Conservation (phyloP, 2,329 filamentous ascomycete genomes). For the Fusarium sterilihyphosum region DNA sequence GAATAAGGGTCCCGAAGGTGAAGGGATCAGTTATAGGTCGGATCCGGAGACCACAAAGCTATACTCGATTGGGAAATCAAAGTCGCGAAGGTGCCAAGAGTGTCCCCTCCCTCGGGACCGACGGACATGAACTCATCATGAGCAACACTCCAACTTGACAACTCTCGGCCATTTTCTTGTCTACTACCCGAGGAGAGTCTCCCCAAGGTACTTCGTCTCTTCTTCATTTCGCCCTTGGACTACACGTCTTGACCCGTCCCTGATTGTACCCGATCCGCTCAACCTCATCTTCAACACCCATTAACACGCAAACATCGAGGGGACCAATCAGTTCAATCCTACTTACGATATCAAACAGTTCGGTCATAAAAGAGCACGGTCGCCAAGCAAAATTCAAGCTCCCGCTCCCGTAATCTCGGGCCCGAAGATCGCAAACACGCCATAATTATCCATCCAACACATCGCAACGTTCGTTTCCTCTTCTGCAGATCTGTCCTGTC, state of each 20-base stretch:
- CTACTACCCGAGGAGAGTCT: slow-evolving; percentile 9
- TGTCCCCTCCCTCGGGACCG: slow-evolving; percentile 38
- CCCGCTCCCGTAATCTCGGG: slow-evolving; percentile 18
- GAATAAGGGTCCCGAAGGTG: slow-evolving; percentile 10
- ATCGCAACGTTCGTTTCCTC: neutral
- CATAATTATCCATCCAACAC: neutral
- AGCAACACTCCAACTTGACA: neutral
- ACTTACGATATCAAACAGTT: neutral
- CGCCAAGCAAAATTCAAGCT: slow-evolving; percentile 13
- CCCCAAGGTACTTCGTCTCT: neutral
- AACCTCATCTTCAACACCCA: neutral
- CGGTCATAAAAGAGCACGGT: slow-evolving; percentile 7
- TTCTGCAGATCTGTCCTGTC: slow-evolving; percentile 15
- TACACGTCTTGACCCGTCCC: neutral
- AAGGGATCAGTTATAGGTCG: slow-evolving; percentile 20
- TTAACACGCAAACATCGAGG: neutral
- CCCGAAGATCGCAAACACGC: slow-evolving; percentile 27
- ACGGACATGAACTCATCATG: slow-evolving; percentile 30
- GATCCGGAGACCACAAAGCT: slow-evolving; percentile 35
- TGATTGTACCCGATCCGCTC: neutral
- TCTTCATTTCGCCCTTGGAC: neutral
- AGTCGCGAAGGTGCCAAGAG: slow-evolving; percentile 1
- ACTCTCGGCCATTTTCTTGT: slow-evolving; percentile 8
- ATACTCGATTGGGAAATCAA: slow-evolving; percentile 30
- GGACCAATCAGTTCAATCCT: neutral